These are phyloP conservation scores for Ceratocystis lukuohia DNA, from an alignment of 2,329 filamentous ascomycete genomes.

Conservation along the genomic window DNA sequence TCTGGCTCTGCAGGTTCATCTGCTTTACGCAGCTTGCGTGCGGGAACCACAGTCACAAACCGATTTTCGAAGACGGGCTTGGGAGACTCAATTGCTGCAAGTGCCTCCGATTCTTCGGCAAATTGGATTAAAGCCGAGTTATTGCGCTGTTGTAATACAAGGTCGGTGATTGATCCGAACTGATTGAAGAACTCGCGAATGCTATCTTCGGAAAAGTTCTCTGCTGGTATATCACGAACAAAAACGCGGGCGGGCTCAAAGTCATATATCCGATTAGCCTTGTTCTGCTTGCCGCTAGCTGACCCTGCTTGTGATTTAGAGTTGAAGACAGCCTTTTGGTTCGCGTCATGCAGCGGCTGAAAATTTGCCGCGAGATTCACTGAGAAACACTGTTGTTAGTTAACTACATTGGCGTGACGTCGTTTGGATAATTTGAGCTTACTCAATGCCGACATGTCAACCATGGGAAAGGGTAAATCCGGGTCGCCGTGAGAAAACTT, in stretches of 20 bases:
- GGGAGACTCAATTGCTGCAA: constrained; percentile 59
- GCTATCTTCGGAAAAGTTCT: constrained; percentile 50
- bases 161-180: constrained; percentile 52
- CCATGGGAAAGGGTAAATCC: not conserved
- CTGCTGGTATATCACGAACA: constrained; percentile 63
- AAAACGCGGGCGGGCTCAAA: constrained; percentile 54
- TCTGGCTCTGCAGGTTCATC: constrained; percentile 33
- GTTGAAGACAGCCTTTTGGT: constrained; percentile 21
- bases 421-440: not conserved
- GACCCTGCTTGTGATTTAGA: constrained; percentile 25
- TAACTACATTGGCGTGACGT: not conserved
- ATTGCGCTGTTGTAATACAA: constrained; percentile 54
- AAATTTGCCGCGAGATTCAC: not conserved
- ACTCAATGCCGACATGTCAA: constrained; percentile 12
- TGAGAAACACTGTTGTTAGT: not conserved
- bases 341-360: constrained; percentile 19
- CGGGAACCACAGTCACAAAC: constrained; percentile 55
- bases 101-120: constrained; percentile 50
- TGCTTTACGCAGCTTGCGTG: constrained; percentile 9
- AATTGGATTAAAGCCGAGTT: constrained; percentile 58
- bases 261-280: constrained; percentile 49
- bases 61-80: constrained; percentile 75
- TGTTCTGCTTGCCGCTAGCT: constrained; percentile 35
- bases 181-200: constrained; percentile 57
- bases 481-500: constrained; percentile 8